phyloP scores from a whole-genome alignment of 1,284 basidiomycete genomes.

The Amylostereum areolatum region DNA sequence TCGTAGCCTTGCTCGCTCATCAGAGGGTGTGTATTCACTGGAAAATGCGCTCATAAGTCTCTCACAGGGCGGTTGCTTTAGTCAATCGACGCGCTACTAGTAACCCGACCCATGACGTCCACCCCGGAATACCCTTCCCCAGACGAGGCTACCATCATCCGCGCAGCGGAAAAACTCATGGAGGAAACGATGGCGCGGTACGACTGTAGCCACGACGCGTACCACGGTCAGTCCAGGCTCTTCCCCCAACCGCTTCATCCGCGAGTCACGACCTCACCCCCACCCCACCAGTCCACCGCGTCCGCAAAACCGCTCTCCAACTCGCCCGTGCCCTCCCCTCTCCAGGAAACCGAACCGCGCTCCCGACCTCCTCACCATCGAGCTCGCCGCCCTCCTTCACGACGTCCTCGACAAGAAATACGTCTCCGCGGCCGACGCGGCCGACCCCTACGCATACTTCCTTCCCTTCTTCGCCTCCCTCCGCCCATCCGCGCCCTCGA shows the following conservation, averaged over 20 bases:
- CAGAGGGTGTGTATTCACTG: no score
- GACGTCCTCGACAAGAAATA: constrained; percentile 89
- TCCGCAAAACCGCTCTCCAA: constrained; percentile 67
- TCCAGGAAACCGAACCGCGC: constrained; percentile 18
- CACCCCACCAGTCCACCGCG: constrained; percentile 62
- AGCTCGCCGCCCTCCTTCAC: constrained; percentile 83
- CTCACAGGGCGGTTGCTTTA: no score
- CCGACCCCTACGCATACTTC: constrained; percentile 62
- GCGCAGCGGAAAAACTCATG: constrained; percentile 68
- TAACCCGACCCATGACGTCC: neutral
- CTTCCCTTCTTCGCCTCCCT: constrained; percentile 57
- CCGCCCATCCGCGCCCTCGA: constrained; percentile 28
- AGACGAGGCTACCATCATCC: constrained; percentile 39
- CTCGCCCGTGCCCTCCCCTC: constrained; percentile 47
- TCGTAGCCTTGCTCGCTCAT: no score
- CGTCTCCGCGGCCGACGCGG: constrained; percentile 47
- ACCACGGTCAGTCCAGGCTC: constrained; percentile 60
- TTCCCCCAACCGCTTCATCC: neutral
- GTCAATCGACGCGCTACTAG: no score
- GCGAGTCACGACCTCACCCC: constrained; percentile 5
- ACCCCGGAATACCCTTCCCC: constrained; percentile 26
- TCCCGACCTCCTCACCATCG: constrained; percentile 70
- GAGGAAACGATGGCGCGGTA: constrained; percentile 73
- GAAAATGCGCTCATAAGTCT: no score
- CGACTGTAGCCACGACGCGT: constrained; percentile 87